phyloP scores from a whole-genome alignment of 768 basidiomycete species.

The Tubosaeta sp. region DNA sequence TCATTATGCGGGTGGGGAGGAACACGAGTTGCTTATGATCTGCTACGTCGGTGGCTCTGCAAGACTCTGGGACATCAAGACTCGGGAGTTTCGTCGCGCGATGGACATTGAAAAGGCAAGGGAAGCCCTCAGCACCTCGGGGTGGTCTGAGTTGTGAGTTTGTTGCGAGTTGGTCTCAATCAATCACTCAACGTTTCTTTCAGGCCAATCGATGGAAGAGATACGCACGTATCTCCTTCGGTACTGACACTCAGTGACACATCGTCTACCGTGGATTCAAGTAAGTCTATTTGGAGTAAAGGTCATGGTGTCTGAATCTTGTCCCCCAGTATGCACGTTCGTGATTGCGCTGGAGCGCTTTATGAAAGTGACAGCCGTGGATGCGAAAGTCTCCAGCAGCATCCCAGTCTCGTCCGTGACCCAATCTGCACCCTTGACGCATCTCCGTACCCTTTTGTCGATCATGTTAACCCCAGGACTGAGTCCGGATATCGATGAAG shows the following conservation, averaged over 20 bases:
- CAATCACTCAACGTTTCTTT: not conserved
- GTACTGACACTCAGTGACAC: conserved; percentile 23
- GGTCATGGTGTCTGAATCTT: conserved; percentile 24
- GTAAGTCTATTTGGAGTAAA: conserved; percentile 21
- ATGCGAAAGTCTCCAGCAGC: conserved; percentile 51
- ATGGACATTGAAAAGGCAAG: conserved; percentile 73
- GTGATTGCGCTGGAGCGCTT: conserved; percentile 50
- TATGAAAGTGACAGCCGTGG: conserved; percentile 42
- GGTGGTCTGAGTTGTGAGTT: conserved; percentile 70
- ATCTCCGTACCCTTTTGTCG: conserved; percentile 59
- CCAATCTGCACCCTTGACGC: conserved; percentile 43
- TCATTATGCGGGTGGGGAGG: conserved; percentile 50
- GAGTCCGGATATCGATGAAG: conserved; percentile 63
- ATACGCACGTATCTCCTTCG: conserved; percentile 20
- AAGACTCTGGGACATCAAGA: conserved; percentile 82
- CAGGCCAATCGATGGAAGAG: conserved; percentile 28
- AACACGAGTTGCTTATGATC: conserved; percentile 63
- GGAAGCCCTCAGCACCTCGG: conserved; percentile 65
- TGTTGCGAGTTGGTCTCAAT: not conserved
- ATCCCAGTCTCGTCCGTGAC: conserved; percentile 35
- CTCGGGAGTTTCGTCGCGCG: conserved; percentile 81
- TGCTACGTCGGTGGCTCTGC: conserved; percentile 74
- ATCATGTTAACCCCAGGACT: conserved; percentile 65
- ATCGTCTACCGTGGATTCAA: conserved; percentile 16
- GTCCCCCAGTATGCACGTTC: conserved; percentile 43